Evolutionary conservation across 164 flowering plant genomes (phyloP).

Genomic region (Saururus chinensis): DNA sequence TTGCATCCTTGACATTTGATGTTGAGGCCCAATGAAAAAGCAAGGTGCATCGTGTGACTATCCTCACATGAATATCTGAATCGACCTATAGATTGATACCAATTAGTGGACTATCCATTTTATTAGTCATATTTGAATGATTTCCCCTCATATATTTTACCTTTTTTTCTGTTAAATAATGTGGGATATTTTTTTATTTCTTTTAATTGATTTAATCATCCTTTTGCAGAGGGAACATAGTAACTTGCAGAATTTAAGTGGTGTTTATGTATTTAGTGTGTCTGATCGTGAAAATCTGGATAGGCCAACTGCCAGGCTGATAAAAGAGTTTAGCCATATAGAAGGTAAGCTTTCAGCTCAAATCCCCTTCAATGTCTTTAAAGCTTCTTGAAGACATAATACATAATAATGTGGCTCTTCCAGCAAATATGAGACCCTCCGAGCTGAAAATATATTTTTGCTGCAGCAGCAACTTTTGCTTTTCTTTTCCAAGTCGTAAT

Average conservation of each 20-base stretch:
- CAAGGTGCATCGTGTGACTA: no score
- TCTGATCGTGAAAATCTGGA: slow-evolving; percentile 65
- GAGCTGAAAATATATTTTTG: not conserved
- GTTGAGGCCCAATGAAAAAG: no score
- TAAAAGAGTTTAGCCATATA: slow-evolving; percentile 67
- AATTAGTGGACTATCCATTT: no score
- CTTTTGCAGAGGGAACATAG: slow-evolving; percentile 73
- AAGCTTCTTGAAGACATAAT: not conserved
- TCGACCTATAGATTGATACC: no score
- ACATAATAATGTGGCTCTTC: no score
- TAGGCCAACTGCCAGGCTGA: slow-evolving; percentile 83
- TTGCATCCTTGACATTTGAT: no score
- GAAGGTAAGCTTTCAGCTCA: slow-evolving; percentile 40
- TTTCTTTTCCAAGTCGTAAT: not conserved
- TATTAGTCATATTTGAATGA: no score
- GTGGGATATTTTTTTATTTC: no score
- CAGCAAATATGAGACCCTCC: no score
- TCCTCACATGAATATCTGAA: no score
- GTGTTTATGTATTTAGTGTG: slow-evolving; percentile 76
- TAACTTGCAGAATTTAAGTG: slow-evolving; percentile 75
- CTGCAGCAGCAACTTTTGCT: not conserved
- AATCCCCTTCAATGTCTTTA: not conserved
- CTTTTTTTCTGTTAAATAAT: no score
- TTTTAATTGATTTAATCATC: not conserved
- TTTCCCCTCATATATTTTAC: no score